These are phyloP conservation scores for Penicillium goetzii DNA, from an alignment of 495 filamentous ascomycete species.

Conservation along the genomic window DNA sequence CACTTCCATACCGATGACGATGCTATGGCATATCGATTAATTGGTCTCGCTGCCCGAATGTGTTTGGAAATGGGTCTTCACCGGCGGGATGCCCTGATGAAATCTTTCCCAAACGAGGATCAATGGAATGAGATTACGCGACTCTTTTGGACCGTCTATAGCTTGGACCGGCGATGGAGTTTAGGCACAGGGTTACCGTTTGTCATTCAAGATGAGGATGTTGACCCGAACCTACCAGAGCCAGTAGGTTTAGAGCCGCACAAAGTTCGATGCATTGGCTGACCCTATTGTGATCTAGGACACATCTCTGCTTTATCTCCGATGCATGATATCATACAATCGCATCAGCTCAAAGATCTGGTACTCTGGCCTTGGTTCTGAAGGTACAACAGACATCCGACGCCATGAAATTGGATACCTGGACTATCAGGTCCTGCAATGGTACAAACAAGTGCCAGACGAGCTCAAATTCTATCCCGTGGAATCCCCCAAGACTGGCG, in stretches of 20 bases:
- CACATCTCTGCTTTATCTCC: constrained; percentile 66
- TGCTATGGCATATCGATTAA: constrained; percentile 75
- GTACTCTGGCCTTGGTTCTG: constrained; percentile 59
- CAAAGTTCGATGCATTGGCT: background rate
- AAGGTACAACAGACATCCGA: constrained; percentile 56
- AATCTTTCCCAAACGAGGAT: constrained; percentile 60
- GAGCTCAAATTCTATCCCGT: constrained; percentile 61
- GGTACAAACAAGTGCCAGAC: constrained; percentile 69
- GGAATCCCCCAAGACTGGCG: constrained; percentile 47
- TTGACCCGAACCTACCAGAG: constrained; percentile 75
- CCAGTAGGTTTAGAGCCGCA: constrained; percentile 58
- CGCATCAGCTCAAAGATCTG: constrained; percentile 79
- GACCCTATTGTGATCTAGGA: constrained; percentile 49
- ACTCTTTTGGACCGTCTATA: constrained; percentile 81
- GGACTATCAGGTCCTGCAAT: constrained; percentile 76
- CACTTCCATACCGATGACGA: constrained; percentile 83
- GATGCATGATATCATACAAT: constrained; percentile 78
- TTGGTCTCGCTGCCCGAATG: constrained; percentile 73
- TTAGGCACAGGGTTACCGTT: constrained; percentile 82
- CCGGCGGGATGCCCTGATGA: constrained; percentile 70
- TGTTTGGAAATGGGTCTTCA: constrained; percentile 83
- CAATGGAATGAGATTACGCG: constrained; percentile 64
- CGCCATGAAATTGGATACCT: constrained; percentile 72
- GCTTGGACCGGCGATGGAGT: constrained; percentile 80
- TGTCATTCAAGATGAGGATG: constrained; percentile 79